Evolutionary conservation across 495 filamentous ascomycete species (phyloP), one percentile per base, ranked within the genome.

Genomic region (Amorphotheca resinae): DNA sequence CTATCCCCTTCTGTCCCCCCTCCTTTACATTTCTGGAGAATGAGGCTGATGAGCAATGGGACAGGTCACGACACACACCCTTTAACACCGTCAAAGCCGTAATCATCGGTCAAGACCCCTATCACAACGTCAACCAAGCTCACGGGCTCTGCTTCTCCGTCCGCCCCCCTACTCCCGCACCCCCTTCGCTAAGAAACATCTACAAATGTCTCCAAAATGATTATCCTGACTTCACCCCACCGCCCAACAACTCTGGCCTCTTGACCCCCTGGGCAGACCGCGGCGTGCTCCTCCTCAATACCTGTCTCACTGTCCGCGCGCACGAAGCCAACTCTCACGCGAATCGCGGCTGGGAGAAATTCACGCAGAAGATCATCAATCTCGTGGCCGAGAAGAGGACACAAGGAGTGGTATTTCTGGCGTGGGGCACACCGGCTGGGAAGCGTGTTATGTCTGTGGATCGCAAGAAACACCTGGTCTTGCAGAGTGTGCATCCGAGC

Each of bases 131-230:
- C 63, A 93, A 93, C 65, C 91, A 98, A 72, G 91, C 91, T 25
- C 89, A 95, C 62, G 91, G 91, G 18, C 76, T 98, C 34, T 84
- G 78, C 59, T 98, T 98, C 74, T 93, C 85, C 14, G 87, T 95
- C 40, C 86, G 82, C 0, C 77, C 91, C 0, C 91, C 91, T 0
- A 94, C 86, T 0, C 74, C 73, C 4, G 88, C 87, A 1, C 91
- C 91, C 0, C 87, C 86, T 0, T 89, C 83, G 2, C 73, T 98
- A 9, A 69, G 72, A 42, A 98, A 96, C 65, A 95, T 98, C 60
- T 98, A 89, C 69, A 88, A 62, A 16, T 76, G 72, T 17, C 74
- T 98, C 38, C 75, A 79, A 45, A 84, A 81, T 15, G 89, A 95
- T 61, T 98, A 94, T 59, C 87, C 88, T 0, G 56, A 64, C 26